Evolutionary conservation across 495 filamentous ascomycete genomes (phyloP).

Genomic region (Aspergillus saccharolyticus): DNA sequence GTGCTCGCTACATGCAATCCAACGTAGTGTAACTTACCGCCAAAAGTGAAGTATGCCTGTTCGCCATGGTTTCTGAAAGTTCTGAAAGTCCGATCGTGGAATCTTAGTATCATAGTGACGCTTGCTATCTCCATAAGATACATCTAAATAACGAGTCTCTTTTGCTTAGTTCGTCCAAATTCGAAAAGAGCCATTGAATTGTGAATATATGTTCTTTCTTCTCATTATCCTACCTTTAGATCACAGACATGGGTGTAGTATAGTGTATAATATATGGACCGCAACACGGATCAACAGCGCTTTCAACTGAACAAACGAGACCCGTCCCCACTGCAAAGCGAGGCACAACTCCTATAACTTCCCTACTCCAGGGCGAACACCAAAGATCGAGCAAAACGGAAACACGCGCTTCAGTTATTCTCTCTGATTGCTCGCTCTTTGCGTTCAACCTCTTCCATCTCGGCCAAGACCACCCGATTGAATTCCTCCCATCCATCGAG

Average conservation of each 20-base stretch:
- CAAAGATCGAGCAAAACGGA: too few species aligned
- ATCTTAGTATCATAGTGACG: too few species aligned
- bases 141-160: too few species aligned
- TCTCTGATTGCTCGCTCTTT: slow-evolving; percentile 31
- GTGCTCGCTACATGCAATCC: too few species aligned
- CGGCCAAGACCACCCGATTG: slow-evolving; percentile 59
- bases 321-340: not conserved
- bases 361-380: not conserved
- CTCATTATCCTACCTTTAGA: not conserved
- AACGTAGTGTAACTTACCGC: too few species aligned
- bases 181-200: too few species aligned
- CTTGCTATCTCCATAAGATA: too few species aligned
- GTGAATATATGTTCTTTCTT: not conserved
- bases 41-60: too few species aligned
- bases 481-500: slow-evolving; percentile 88
- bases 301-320: not conserved
- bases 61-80: too few species aligned
- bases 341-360: not conserved
- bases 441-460: slow-evolving; percentile 64
- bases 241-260: not conserved
- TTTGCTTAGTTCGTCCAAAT: too few species aligned
- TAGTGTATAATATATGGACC: not conserved
- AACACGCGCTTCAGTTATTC: slow-evolving; percentile 3
- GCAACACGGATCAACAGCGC: not conserved
- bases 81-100: too few species aligned